Evolutionary conservation across 768 basidiomycete species (phyloP).

Genomic region (Gautieria morchelliformis): DNA sequence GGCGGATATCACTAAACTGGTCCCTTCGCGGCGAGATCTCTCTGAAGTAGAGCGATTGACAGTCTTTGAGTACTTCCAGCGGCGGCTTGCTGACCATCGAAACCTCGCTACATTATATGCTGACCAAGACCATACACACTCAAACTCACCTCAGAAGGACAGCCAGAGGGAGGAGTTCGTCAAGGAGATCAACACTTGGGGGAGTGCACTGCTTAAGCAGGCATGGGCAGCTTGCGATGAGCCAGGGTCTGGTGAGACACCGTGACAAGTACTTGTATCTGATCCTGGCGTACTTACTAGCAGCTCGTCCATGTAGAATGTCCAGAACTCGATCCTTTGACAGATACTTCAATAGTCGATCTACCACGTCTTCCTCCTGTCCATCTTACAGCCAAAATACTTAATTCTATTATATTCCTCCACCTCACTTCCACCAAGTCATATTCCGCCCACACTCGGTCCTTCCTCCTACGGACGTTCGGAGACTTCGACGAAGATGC

Average conservation of each 20-base stretch:
- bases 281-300: neutral
- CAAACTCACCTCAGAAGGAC: slow-evolving; percentile 12
- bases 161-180: slow-evolving; percentile 23
- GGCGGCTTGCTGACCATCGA: slow-evolving; percentile 35
- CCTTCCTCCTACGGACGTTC: slow-evolving; percentile 31
- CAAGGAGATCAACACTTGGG: slow-evolving; percentile 34
- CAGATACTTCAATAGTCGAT: slow-evolving; percentile 37
- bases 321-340: slow-evolving; percentile 31
- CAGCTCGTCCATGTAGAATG: slow-evolving; percentile 23
- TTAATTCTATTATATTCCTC: slow-evolving; percentile 43
- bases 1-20: slow-evolving; percentile 19
- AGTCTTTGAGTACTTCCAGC: slow-evolving; percentile 35
- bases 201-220: slow-evolving; percentile 31
- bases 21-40: slow-evolving; percentile 30
- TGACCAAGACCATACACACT: slow-evolving; percentile 23
- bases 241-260: slow-evolving; percentile 26
- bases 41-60: slow-evolving; percentile 22
- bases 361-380: slow-evolving; percentile 30
- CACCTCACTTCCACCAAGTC: slow-evolving; percentile 37
- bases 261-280: neutral
- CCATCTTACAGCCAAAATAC: slow-evolving; percentile 30
- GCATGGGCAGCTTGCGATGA: slow-evolving; percentile 37
- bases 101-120: slow-evolving; percentile 35
- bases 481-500: slow-evolving; percentile 34
- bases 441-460: slow-evolving; percentile 42